phyloP scores from a whole-genome alignment of 257 asterid species.

The Solanum raphanifolium region DNA sequence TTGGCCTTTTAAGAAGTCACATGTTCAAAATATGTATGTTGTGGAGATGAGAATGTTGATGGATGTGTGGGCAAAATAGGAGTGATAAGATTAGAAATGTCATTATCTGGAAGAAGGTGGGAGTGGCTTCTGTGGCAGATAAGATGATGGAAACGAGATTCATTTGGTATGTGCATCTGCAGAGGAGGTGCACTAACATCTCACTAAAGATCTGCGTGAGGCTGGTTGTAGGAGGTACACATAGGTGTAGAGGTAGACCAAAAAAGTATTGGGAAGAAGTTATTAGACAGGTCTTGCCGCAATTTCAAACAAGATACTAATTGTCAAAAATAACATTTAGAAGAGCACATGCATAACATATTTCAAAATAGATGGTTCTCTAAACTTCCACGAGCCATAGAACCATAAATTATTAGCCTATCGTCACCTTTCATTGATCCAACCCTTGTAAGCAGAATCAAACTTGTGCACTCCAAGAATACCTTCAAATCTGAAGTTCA shows the following conservation, averaged over 20 bases:
- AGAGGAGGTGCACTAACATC: background rate
- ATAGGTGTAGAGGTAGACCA: background rate
- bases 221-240: background rate
- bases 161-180: background rate
- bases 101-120: background rate
- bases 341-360: conserved; percentile 13
- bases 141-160: background rate
- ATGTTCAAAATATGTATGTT: background rate
- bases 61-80: background rate
- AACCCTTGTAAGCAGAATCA: conserved; percentile 7
- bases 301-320: background rate
- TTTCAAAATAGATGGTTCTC: conserved; percentile 89
- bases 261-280: background rate
- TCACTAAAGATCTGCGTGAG: background rate
- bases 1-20: background rate
- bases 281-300: background rate
- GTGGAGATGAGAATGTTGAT: background rate
- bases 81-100: background rate
- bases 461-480: conserved; percentile 78
- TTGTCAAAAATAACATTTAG: too few relatives aligned
- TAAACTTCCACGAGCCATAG: conserved; percentile 84
- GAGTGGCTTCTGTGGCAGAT: background rate
- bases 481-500: conserved; percentile 58
- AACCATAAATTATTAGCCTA: conserved; percentile 72
- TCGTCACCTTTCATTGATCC: conserved; percentile 70